Percentiles rank a stretch among this genome's conserved stretches.
These are phyloP conservation scores for Butyriboletus loyo DNA, from an alignment of 768 basidiomycete species.

Conservation along the genomic window DNA sequence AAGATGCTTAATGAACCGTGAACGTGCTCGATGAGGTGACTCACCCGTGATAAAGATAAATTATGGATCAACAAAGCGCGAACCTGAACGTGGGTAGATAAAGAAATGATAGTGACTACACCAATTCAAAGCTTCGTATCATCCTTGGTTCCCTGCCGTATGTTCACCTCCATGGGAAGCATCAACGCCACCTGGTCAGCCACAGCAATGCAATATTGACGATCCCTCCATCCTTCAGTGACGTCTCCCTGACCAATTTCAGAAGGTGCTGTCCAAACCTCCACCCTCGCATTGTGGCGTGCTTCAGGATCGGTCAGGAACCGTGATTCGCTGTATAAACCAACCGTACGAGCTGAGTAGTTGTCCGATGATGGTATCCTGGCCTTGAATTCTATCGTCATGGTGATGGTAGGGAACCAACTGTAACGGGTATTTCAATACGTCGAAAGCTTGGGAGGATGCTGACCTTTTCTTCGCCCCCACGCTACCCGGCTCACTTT, in stretches of 20 bases:
- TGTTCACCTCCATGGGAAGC: constrained; percentile 33
- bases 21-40: background rate
- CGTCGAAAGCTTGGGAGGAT: background rate
- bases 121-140: constrained; percentile 22
- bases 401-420: constrained; percentile 63
- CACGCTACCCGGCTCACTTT: constrained; percentile 37
- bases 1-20: background rate
- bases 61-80: background rate
- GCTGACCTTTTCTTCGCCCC: constrained; percentile 12
- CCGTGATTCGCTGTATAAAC: constrained; percentile 48
- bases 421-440: constrained; percentile 25
- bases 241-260: constrained; percentile 46
- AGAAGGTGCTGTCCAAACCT: constrained; percentile 65
- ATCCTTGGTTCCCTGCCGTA: constrained; percentile 15
- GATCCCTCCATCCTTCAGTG: constrained; percentile 52
- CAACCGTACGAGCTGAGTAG: constrained; percentile 53
- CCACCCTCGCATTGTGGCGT: constrained; percentile 56
- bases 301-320: constrained; percentile 54
- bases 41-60: background rate
- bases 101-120: background rate
- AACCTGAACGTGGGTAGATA: background rate
- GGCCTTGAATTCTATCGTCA: constrained; percentile 62
- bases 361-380: constrained; percentile 46
- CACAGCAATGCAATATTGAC: constrained; percentile 60
- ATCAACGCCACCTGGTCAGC: constrained; percentile 60